Conservation (phyloP, 257 asterid genomes). For the Solanum verrucosum region DNA sequence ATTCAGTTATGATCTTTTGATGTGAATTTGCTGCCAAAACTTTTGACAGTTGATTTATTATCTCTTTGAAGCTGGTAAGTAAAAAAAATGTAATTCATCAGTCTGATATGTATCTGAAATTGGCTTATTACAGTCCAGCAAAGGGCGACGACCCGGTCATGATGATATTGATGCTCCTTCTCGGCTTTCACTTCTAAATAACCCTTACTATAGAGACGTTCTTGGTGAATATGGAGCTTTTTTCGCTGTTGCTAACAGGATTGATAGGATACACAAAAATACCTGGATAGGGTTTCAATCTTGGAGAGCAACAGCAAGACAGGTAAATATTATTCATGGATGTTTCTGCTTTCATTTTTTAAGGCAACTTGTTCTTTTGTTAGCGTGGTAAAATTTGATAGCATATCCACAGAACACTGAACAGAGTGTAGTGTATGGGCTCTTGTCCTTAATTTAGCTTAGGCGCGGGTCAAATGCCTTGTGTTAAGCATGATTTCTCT, state of each 20-base stretch:
- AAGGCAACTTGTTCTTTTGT: background rate
- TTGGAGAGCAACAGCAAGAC: slow-evolving; percentile 88
- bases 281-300: slow-evolving; percentile 99
- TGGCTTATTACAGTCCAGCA: slow-evolving; percentile 49
- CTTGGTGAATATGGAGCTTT: slow-evolving; percentile 87
- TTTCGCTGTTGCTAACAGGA: slow-evolving; percentile 85
- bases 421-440: background rate
- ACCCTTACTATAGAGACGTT: slow-evolving; percentile 62
- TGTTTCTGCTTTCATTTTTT: background rate
- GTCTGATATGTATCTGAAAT: slow-evolving; percentile 15
- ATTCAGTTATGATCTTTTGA: background rate
- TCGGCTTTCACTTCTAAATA: slow-evolving; percentile 70
- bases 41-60: background rate
- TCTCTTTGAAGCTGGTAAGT: background rate
- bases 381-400: background rate
- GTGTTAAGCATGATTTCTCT: background rate
- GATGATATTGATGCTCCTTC: slow-evolving; percentile 88
- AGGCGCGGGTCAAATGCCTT: background rate
- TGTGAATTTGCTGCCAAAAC: background rate
- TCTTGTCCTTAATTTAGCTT: background rate
- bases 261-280: slow-evolving; percentile 84
- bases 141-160: slow-evolving; percentile 68
- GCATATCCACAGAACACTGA: background rate
- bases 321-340: slow-evolving; percentile 29
- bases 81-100: background rate